phyloP scores from a whole-genome alignment of 495 filamentous ascomycete species.

The Massariosphaeria phaeospora region DNA sequence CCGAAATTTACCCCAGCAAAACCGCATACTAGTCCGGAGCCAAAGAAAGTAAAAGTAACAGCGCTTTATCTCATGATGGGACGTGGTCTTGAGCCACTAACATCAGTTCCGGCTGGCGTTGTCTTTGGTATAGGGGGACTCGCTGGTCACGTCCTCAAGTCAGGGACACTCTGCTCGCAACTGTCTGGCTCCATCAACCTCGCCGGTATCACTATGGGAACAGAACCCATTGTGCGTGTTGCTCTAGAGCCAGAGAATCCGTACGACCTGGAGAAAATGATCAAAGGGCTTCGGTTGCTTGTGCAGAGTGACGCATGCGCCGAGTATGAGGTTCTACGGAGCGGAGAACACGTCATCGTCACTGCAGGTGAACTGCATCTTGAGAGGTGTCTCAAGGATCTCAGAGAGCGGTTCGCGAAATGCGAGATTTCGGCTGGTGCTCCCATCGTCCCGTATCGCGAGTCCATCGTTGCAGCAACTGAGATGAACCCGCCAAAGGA shows the following conservation, averaged over 20 bases:
- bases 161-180: constrained; percentile 87
- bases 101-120: constrained; percentile 83
- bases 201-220: constrained; percentile 73
- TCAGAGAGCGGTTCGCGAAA: constrained; percentile 85
- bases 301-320: constrained; percentile 95
- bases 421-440: constrained; percentile 93
- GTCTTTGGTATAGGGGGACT: constrained; percentile 95
- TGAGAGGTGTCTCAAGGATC: constrained; percentile 89
- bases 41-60: constrained; percentile 76
- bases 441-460: constrained; percentile 92
- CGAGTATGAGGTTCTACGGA: constrained; percentile 87
- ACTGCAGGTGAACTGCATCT: constrained; percentile 94
- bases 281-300: constrained; percentile 76
- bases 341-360: constrained; percentile 89
- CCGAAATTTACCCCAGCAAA: constrained; percentile 85
- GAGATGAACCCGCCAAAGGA: constrained; percentile 90
- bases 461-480: constrained; percentile 76
- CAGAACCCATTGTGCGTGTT: constrained; percentile 88
- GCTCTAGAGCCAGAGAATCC: constrained; percentile 88
- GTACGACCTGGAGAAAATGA: constrained; percentile 86
- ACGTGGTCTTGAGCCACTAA: constrained; percentile 73
- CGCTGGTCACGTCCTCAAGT: constrained; percentile 87
- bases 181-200: constrained; percentile 87
- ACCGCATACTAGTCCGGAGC: constrained; percentile 70
- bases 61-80: constrained; percentile 97